Conservation (phyloP, 1,284 basidiomycete genomes). For the Boletus subluridellus region DNA sequence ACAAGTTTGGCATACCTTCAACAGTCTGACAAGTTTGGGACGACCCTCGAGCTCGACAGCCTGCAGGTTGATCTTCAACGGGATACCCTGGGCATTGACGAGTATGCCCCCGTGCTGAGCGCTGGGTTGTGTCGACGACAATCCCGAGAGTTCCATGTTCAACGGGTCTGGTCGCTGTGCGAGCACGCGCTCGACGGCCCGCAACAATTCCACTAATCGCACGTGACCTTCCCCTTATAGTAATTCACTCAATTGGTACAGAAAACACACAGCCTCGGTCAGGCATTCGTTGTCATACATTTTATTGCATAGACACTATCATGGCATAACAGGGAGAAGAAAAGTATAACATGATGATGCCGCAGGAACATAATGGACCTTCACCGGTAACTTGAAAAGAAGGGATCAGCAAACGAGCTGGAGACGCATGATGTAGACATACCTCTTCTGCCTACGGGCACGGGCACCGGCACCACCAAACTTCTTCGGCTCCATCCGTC, state of each 20-base stretch:
- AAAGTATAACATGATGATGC: conserved; percentile 45
- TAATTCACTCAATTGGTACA: too few relatives aligned
- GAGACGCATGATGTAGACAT: conserved; percentile 25
- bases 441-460: conserved; percentile 95
- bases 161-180: not conserved
- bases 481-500: conserved; percentile 99
- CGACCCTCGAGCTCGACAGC: conserved; percentile 48
- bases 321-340: conserved; percentile 45
- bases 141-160: conserved; percentile 25
- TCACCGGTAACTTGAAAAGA: conserved; percentile 80
- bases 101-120: conserved; percentile 24
- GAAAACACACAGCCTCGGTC: not conserved
- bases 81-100: conserved; percentile 22
- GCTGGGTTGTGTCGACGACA: conserved; percentile 16
- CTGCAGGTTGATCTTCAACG: conserved; percentile 48
- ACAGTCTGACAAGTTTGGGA: conserved; percentile 47
- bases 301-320: conserved; percentile 41
- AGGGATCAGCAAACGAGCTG: conserved; percentile 9
- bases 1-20: conserved; percentile 42
- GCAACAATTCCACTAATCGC: not conserved
- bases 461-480: conserved; percentile 96
- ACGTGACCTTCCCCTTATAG: conserved; percentile 15
- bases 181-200: not conserved
- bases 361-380: conserved; percentile 27
- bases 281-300: conserved; percentile 17